Conservation (phyloP, 2,329 filamentous ascomycete genomes). For the Pseudocercospora fuligena region DNA sequence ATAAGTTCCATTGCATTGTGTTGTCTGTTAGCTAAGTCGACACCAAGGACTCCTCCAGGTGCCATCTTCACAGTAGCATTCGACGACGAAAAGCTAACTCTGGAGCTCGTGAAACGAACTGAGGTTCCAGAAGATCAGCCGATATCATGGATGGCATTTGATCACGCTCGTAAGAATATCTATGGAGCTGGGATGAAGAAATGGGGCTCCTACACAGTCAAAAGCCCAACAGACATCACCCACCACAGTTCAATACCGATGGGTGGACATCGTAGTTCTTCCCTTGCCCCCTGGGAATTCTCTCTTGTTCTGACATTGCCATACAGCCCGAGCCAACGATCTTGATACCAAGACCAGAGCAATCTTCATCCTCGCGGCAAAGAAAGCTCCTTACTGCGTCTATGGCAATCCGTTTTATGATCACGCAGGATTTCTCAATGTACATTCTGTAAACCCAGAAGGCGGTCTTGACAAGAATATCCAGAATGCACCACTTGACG, state of each 20-base stretch:
- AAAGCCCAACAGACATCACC: constrained; percentile 74
- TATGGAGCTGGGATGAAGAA: constrained; percentile 94
- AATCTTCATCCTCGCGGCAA: constrained; percentile 83
- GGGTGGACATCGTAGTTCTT: constrained; percentile 67
- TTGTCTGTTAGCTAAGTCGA: constrained; percentile 11
- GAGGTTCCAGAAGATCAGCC: constrained; percentile 82
- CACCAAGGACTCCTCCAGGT: constrained; percentile 69
- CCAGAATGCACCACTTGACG: constrained; percentile 75
- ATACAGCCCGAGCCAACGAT: constrained; percentile 68
- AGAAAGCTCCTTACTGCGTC: constrained; percentile 76
- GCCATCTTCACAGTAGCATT: constrained; percentile 90
- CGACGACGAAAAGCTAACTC: constrained; percentile 76
- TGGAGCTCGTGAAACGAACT: constrained; percentile 78
- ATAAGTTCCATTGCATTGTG: neutral
- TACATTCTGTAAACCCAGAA: constrained; percentile 65
- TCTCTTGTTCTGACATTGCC: neutral
- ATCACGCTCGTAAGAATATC: constrained; percentile 80
- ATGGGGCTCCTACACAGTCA: constrained; percentile 81
- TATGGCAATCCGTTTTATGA: constrained; percentile 93
- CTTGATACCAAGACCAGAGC: constrained; percentile 80
- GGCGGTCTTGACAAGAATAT: constrained; percentile 68
- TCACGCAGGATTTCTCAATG: constrained; percentile 78
- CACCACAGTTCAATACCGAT: constrained; percentile 77
- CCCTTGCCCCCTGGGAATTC: constrained; percentile 35
- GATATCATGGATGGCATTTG: constrained; percentile 93